These are phyloP conservation scores for Eimeria tenella DNA, from an alignment of 169 alveolate genomes.

Conservation along the genomic window DNA sequence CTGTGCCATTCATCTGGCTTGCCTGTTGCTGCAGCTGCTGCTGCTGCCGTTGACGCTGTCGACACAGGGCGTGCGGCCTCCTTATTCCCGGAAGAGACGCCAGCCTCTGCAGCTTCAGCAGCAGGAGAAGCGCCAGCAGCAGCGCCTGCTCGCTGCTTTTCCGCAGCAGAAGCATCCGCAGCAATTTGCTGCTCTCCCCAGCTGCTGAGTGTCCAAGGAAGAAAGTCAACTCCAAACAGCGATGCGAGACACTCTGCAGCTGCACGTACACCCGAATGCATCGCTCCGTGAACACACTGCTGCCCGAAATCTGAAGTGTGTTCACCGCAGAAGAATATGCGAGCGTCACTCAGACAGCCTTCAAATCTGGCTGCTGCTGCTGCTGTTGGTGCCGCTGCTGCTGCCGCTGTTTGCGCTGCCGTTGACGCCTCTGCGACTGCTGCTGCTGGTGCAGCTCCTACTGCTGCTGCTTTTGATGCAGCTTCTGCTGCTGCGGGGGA, in stretches of 20 bases:
- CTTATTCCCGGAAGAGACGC: background rate
- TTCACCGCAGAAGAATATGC: constrained; percentile 69
- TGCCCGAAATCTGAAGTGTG: constrained; percentile 74
- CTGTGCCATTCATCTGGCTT: constrained; percentile 31
- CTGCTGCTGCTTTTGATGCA: background rate
- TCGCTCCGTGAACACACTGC: constrained; percentile 77
- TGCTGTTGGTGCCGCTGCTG: constrained; percentile 39
- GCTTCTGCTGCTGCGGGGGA: background rate
- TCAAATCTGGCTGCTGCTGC: constrained; percentile 47
- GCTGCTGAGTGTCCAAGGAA: constrained; percentile 30
- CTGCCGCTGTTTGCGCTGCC: background rate
- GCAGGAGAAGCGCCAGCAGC: background rate
- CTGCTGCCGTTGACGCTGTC: background rate
- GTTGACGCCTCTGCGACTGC: background rate
- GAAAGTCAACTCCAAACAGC: constrained; percentile 5
- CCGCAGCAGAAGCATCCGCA: background rate
- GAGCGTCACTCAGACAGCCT: constrained; percentile 27
- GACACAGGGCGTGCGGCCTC: background rate
- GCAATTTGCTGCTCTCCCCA: constrained; percentile 47
- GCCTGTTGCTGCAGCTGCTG: background rate
- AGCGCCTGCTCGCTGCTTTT: background rate
- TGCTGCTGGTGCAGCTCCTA: background rate
- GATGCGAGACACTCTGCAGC: constrained; percentile 79
- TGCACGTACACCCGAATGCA: constrained; percentile 78
- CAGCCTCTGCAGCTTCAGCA: background rate